phyloP scores from a whole-genome alignment of 805 yeast genomes.

The Nakazawaea wyomingensis region DNA sequence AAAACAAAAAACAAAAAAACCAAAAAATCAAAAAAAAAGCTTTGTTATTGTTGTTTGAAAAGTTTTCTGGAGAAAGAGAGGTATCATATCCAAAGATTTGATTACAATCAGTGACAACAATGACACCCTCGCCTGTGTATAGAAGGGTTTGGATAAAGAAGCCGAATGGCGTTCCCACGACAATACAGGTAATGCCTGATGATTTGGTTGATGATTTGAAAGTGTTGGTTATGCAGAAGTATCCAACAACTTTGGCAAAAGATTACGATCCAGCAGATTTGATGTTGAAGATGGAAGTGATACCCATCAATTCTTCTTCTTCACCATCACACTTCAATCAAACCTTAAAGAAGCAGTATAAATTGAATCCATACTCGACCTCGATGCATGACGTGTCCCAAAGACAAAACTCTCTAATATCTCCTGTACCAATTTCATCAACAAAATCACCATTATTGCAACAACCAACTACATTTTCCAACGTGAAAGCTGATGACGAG shows the following conservation, averaged over 20 bases:
- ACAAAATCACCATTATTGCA: slow-evolving; percentile 18
- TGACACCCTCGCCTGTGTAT: slow-evolving; percentile 13
- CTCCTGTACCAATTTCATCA: slow-evolving; percentile 24
- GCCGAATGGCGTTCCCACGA: slow-evolving; percentile 57
- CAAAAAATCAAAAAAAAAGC: slow-evolving; percentile 8
- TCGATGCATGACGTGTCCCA: slow-evolving; percentile 11
- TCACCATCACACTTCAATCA: slow-evolving; percentile 4
- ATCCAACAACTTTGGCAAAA: slow-evolving; percentile 60
- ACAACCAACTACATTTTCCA: not conserved
- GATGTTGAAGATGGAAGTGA: slow-evolving; percentile 27
- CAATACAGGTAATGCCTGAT: slow-evolving; percentile 51
- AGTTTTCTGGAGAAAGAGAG: slow-evolving; percentile 13
- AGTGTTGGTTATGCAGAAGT: slow-evolving; percentile 52
- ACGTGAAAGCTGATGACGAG: slow-evolving; percentile 1
- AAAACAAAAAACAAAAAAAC: slow-evolving; percentile 8
- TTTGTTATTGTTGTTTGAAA: slow-evolving; percentile 7
- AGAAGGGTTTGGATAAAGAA: slow-evolving; percentile 54
- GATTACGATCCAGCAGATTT: slow-evolving; percentile 68
- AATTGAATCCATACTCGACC: slow-evolving; percentile 13
- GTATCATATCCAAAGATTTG: not conserved
- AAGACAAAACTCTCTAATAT: slow-evolving; percentile 17
- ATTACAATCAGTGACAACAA: slow-evolving; percentile 14
- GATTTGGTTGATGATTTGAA: slow-evolving; percentile 85
- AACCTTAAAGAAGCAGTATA: not conserved
- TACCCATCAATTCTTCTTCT: slow-evolving; percentile 2